A percentile compares a stretch with the other conserved stretches of the same genome.
phyloP scores from a whole-genome alignment of 2,329 filamentous ascomycete genomes.

The Hyphodiscus sp. region DNA sequence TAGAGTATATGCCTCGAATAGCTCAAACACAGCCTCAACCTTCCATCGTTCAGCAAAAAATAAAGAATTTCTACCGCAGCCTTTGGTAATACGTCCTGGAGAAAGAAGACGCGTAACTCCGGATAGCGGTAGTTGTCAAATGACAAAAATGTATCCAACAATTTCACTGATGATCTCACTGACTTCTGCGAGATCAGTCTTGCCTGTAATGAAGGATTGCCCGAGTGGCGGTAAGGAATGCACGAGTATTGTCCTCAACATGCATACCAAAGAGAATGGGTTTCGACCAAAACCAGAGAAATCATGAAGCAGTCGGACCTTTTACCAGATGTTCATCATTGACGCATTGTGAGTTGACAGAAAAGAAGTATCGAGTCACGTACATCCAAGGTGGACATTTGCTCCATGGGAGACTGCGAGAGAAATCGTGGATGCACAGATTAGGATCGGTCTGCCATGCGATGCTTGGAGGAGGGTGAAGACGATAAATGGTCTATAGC shows the following conservation, averaged over 20 bases:
- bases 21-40: background rate
- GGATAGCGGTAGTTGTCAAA: slow-evolving; percentile 38
- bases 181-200: slow-evolving; percentile 25
- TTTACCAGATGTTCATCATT: slow-evolving; percentile 58
- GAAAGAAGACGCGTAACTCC: slow-evolving; percentile 44
- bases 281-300: slow-evolving; percentile 39
- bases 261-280: slow-evolving; percentile 5
- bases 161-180: slow-evolving; percentile 24
- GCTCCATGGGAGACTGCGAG: background rate
- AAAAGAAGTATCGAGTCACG: background rate
- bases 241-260: slow-evolving; percentile 22
- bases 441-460: too few relatives aligned
- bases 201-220: slow-evolving; percentile 26
- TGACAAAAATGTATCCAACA: slow-evolving; percentile 25
- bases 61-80: slow-evolving; percentile 45
- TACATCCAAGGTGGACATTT: slow-evolving; percentile 7
- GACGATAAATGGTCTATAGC: too few relatives aligned
- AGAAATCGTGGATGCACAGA: background rate
- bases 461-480: too few relatives aligned
- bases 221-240: slow-evolving; percentile 10
- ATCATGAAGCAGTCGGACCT: slow-evolving; percentile 49
- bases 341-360: slow-evolving; percentile 15
- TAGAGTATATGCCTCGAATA: slow-evolving; percentile 14
- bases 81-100: slow-evolving; percentile 50
- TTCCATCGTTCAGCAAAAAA: slow-evolving; percentile 7